Percentiles rank a stretch among this genome's conserved stretches.
Evolutionary conservation across 2,329 filamentous ascomycete species (phyloP).

Genomic region (Ophiostoma piceae): DNA sequence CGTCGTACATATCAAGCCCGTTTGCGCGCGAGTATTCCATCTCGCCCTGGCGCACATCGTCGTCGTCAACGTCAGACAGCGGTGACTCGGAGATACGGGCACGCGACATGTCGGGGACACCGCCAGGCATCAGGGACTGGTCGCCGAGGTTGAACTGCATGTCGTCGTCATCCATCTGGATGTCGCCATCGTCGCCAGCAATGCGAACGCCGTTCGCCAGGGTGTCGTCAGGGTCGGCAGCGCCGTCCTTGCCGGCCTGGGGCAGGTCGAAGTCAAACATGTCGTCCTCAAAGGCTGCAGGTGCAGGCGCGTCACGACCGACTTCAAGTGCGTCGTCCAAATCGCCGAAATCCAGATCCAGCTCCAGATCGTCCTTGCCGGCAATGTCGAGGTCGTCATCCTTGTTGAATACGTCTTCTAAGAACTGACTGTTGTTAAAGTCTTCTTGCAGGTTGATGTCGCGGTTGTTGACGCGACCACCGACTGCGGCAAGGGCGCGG

Average conservation of each 20-base stretch:
- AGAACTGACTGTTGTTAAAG: constrained; percentile 71
- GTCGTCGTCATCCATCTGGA: constrained; percentile 57
- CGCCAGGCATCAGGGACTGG: constrained; percentile 45
- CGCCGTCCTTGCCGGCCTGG: constrained; percentile 47
- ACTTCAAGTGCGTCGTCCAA: constrained; percentile 73
- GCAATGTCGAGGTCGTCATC: constrained; percentile 55
- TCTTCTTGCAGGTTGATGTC: constrained; percentile 67
- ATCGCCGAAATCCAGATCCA: constrained; percentile 67
- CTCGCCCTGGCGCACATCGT: constrained; percentile 55
- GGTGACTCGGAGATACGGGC: constrained; percentile 64
- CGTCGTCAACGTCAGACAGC: constrained; percentile 64
- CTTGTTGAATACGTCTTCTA: constrained; percentile 59
- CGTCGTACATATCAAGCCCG: constrained; percentile 57
- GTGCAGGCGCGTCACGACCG: constrained; percentile 75
- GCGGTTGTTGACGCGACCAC: constrained; percentile 53
- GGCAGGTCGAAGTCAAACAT: constrained; percentile 58
- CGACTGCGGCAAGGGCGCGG: constrained; percentile 52
- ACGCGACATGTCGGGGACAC: constrained; percentile 46
- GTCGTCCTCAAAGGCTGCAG: constrained; percentile 63
- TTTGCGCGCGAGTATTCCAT: constrained; percentile 49
- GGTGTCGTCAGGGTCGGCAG: constrained; percentile 41
- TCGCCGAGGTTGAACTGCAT: constrained; percentile 60
- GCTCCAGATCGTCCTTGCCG: constrained; percentile 61
- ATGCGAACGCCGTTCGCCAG: constrained; percentile 55
- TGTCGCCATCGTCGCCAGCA: constrained; percentile 59